Conservation (phyloP, 495 filamentous ascomycete genomes). For the Pyrenula aspistea region DNA sequence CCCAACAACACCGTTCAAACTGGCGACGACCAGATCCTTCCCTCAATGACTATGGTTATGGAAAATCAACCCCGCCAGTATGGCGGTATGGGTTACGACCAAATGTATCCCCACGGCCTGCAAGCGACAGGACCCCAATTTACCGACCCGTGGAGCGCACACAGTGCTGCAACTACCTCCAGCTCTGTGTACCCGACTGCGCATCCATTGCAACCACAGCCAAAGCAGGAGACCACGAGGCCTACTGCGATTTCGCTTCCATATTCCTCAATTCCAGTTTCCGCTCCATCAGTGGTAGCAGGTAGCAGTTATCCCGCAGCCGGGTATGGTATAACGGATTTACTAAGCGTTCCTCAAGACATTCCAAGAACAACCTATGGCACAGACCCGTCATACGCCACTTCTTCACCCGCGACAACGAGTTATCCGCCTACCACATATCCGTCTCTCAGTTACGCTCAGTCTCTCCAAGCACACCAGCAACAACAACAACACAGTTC, state of each 20-base stretch:
- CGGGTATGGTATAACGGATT: conserved; percentile 51
- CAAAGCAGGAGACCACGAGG: conserved; percentile 44
- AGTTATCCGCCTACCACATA: conserved; percentile 50
- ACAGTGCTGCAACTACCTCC: conserved; percentile 43
- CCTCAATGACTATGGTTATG: conserved; percentile 75
- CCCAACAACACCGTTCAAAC: background rate
- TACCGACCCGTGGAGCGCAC: conserved; percentile 75
- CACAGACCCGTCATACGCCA: conserved; percentile 51
- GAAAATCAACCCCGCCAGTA: conserved; percentile 75
- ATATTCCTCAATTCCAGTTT: conserved; percentile 59
- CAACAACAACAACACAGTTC: conserved; percentile 45
- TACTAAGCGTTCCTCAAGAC: conserved; percentile 67
- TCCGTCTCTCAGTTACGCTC: conserved; percentile 42
- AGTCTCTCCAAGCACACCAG: conserved; percentile 36
- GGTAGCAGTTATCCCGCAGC: conserved; percentile 58
- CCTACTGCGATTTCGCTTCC: conserved; percentile 59
- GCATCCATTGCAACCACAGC: conserved; percentile 36
- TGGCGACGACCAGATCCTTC: background rate
- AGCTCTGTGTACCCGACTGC: conserved; percentile 43
- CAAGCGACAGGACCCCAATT: conserved; percentile 63
- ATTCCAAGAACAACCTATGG: conserved; percentile 40
- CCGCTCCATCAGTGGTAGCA: conserved; percentile 55
- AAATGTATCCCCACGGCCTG: conserved; percentile 56
- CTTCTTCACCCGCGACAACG: conserved; percentile 55
- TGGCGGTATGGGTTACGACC: conserved; percentile 73